These are phyloP conservation scores for Russula ochroleuca DNA, from an alignment of 768 basidiomycete species.

Conservation along the genomic window DNA sequence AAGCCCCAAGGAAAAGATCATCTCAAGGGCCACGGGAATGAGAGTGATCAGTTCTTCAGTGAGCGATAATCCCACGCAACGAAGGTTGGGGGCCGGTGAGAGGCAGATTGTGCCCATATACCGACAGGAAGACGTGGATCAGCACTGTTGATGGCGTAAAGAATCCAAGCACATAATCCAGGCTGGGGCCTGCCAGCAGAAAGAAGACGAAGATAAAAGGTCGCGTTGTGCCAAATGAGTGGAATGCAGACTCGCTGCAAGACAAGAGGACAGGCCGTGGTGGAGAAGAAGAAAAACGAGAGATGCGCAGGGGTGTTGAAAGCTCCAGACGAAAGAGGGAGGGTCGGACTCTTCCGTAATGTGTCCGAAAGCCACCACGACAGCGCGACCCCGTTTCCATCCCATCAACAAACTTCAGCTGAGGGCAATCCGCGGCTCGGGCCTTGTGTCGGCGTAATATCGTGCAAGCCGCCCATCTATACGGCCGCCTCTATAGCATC, in stretches of 20 bases:
- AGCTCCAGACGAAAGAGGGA: background rate
- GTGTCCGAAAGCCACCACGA: background rate
- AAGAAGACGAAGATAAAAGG: constrained; percentile 12
- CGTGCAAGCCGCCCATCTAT: background rate
- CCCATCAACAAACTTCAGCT: background rate
- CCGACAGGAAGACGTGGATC: constrained; percentile 27
- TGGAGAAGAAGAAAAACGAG: background rate
- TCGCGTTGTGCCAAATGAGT: background rate
- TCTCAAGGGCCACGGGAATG: constrained; percentile 60
- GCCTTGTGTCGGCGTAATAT: background rate
- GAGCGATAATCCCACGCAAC: constrained; percentile 53
- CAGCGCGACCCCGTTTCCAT: background rate
- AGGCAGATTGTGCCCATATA: constrained; percentile 46
- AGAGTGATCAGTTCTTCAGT: constrained; percentile 49
- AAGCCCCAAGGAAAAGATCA: constrained; percentile 53
- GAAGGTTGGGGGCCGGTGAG: constrained; percentile 65
- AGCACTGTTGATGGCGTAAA: constrained; percentile 15
- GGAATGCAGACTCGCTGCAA: constrained; percentile 8
- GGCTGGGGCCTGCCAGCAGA: constrained; percentile 32
- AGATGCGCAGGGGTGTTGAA: background rate
- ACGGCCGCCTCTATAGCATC: background rate
- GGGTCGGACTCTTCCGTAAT: background rate
- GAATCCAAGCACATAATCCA: constrained; percentile 37
- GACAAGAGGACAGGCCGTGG: background rate
- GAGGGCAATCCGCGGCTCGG: background rate